phyloP scores from a whole-genome alignment of 352 stramenopile genomes.

The Globisporangium abappressorium region DNA sequence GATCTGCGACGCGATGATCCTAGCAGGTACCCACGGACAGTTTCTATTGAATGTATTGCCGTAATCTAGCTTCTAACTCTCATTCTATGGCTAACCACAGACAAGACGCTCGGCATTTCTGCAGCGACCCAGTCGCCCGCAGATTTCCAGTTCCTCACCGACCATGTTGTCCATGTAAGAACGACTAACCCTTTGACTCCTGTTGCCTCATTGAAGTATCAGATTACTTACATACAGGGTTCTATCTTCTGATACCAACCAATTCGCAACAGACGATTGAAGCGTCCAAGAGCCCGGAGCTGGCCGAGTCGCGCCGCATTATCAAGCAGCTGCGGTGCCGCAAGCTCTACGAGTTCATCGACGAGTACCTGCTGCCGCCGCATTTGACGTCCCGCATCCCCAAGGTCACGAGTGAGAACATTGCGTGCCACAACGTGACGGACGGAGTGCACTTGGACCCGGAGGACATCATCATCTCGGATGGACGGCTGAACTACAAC shows the following conservation, averaged over 20 bases:
- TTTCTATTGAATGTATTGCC: neutral
- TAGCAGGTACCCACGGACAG: constrained; percentile 30
- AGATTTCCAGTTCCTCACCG: constrained; percentile 75
- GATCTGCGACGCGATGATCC: constrained; percentile 85
- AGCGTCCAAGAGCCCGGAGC: constrained; percentile 49
- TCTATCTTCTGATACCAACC: neutral
- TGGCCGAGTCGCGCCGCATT: constrained; percentile 52
- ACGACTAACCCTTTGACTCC: neutral
- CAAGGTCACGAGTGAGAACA: constrained; percentile 48
- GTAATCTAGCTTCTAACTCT: neutral
- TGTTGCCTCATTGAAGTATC: neutral
- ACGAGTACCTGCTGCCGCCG: constrained; percentile 68
- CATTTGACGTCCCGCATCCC: constrained; percentile 53
- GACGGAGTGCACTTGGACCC: constrained; percentile 39
- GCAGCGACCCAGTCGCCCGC: constrained; percentile 53
- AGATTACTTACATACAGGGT: neutral
- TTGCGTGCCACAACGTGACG: constrained; percentile 51
- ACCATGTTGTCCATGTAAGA: constrained; percentile 70
- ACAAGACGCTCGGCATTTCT: constrained; percentile 72
- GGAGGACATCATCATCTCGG: constrained; percentile 80
- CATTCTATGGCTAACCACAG: constrained; percentile 18
- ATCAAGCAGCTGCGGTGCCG: constrained; percentile 72
- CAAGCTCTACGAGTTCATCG: constrained; percentile 85
- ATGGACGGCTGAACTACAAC: constrained; percentile 85
- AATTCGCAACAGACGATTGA: constrained; percentile 54